Evolutionary conservation across 495 filamentous ascomycete species (phyloP).

Genomic region (Articulospora tetracladia): DNA sequence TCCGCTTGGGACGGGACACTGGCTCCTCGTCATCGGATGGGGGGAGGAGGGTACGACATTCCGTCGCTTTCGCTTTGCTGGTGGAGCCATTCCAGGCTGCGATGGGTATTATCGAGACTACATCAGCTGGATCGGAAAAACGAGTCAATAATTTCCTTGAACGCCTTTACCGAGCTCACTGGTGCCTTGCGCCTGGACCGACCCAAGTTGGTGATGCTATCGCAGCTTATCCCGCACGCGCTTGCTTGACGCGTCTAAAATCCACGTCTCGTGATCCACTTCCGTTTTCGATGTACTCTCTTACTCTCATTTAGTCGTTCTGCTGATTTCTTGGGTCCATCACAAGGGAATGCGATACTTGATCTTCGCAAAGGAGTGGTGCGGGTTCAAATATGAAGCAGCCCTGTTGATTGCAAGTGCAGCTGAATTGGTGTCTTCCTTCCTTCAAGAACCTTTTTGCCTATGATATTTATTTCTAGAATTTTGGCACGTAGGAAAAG

Average conservation of each 20-base stretch:
- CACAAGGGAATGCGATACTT: no score
- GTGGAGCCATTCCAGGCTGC: constrained; percentile 44
- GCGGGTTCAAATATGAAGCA: no score
- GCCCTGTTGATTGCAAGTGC: no score
- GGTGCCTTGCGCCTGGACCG: not conserved
- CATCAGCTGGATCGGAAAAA: not conserved
- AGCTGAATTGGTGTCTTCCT: no score
- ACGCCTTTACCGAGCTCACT: not conserved
- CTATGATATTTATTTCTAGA: no score
- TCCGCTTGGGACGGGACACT: constrained; percentile 25
- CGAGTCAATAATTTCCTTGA: not conserved
- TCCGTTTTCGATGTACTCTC: no score
- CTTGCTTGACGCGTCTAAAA: not conserved
- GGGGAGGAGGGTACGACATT: constrained; percentile 30
- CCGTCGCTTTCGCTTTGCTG: constrained; percentile 50
- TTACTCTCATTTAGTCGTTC: no score
- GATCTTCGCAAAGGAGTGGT: no score
- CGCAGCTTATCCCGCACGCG: not conserved
- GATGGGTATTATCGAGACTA: not conserved
- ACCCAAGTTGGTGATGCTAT: not conserved
- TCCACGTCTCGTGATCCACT: no score
- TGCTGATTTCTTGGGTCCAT: no score
- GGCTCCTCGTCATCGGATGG: constrained; percentile 17
- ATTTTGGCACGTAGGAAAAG: no score
- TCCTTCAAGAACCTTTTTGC: no score